phyloP scores from a whole-genome alignment of 768 basidiomycete genomes.

The Auriscalpium microsporum region DNA sequence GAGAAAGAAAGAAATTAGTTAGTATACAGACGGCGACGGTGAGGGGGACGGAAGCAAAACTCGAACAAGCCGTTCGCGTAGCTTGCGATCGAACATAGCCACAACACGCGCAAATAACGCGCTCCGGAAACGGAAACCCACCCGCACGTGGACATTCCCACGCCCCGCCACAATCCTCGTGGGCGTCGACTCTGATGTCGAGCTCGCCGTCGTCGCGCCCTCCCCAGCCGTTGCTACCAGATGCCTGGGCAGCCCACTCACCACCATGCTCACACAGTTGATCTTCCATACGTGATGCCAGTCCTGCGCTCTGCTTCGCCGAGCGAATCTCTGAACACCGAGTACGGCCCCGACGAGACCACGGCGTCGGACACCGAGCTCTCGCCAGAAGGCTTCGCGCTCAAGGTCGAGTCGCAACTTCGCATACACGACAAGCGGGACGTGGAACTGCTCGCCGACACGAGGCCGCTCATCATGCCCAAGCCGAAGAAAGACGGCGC shows the following conservation, averaged over 20 bases:
- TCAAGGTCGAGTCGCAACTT: conserved; percentile 27
- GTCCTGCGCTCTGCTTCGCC: conserved; percentile 39
- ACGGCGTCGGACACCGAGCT: conserved; percentile 31
- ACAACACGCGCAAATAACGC: background rate
- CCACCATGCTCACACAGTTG: conserved; percentile 14
- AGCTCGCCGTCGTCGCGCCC: too few relatives aligned
- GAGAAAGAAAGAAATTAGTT: conserved; percentile 10
- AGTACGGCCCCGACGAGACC: conserved; percentile 41
- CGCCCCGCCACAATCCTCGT: background rate
- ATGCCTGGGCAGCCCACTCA: conserved; percentile 1
- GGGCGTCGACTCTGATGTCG: too few relatives aligned
- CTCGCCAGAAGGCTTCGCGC: conserved; percentile 28
- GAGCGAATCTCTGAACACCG: conserved; percentile 38
- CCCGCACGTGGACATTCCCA: background rate
- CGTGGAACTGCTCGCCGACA: conserved; percentile 28
- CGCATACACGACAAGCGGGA: conserved; percentile 28
- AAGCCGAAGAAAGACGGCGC: conserved; percentile 16
- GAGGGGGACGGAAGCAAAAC: background rate
- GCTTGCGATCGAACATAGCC: background rate
- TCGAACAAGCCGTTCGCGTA: background rate
- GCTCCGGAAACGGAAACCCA: background rate
- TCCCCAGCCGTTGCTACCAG: too few relatives aligned
- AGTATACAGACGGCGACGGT: conserved; percentile 4
- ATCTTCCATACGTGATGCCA: conserved; percentile 33
- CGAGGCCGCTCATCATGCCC: conserved; percentile 26